phyloP scores from a whole-genome alignment of 345 rosid genomes.

The Sapria himalayana region DNA sequence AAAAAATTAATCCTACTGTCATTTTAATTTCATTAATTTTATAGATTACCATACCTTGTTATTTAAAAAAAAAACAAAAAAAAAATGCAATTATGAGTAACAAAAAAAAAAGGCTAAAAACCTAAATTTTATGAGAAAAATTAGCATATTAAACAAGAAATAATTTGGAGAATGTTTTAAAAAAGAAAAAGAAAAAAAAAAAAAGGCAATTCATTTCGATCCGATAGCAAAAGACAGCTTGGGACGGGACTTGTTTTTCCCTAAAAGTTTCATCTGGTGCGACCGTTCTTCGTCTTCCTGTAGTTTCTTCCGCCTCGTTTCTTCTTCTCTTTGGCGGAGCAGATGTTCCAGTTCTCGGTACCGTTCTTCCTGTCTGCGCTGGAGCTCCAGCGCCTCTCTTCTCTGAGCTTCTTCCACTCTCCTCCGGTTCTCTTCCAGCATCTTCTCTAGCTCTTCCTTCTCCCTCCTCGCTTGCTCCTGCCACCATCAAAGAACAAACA shows the following conservation, averaged over 20 bases:
- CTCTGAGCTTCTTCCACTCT: conserved; percentile 67
- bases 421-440: conserved; percentile 57
- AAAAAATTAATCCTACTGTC: no score
- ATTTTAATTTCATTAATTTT: no score
- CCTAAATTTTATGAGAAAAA: no score
- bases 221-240: conserved; percentile 78
- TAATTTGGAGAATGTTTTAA: no score
- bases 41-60: no score
- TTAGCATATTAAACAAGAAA: no score
- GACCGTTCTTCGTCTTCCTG: conserved; percentile 82
- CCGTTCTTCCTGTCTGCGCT: conserved; percentile 65
- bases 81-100: no score
- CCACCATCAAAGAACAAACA: conserved; percentile 4
- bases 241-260: conserved; percentile 88
- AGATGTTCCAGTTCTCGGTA: conserved; percentile 62
- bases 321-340: conserved; percentile 73
- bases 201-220: conserved; percentile 72
- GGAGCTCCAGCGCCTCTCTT: conserved; percentile 73
- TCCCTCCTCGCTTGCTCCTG: conserved; percentile 57
- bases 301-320: conserved; percentile 58
- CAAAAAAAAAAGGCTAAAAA: no score
- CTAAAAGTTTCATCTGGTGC: conserved; percentile 79
- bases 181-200: no score
- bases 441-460: conserved; percentile 55
- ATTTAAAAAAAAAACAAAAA: no score